Evolutionary conservation across 352 stramenopile species (phyloP), one percentile per base, ranked within the genome.

Genomic region (Globisporangium viniferum): DNA sequence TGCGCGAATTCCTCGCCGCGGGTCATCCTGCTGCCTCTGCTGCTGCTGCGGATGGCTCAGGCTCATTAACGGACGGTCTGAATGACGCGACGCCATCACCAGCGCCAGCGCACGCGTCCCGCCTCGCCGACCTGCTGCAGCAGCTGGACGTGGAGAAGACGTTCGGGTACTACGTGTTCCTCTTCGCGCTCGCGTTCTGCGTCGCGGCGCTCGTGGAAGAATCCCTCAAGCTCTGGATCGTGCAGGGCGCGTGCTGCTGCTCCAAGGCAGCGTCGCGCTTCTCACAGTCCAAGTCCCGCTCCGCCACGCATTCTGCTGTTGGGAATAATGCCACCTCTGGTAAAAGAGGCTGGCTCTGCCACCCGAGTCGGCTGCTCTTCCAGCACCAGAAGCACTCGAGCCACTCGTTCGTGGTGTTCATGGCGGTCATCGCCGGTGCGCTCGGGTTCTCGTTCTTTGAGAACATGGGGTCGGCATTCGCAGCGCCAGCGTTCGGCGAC

Each of bases 201-300:
- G 77, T 93, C 33, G 82, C 86, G 0, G 81, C 64, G 35, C 68
- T 90, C 5, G 82, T 92, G 24, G 84, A 92, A 59, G 86, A 92
- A 63, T 76, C 71, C 27, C 56, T 88, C 58, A 92, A 92, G 59
- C 77, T 82, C 49, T 93, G 86, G 84, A 35, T 92, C 55, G 81
- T 92, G 2, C 81, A 90, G 20, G 73, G 80, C 33, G 67, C 62
- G 8, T 90, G 80, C 56, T 80, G 77, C 64, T 81, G 74, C 31
- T 57, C 41, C 24, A 59, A 55, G 22, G 5, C 33, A 0, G 18
- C 59, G 15, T 14, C 59, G 22, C 59, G 39, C 59, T 66, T 62
- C 18, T 73, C 68, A 41, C 64, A 44, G 3, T 64, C 44, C 14
- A 61, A 61, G 29, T 18, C 29, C 4, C 29, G 31, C 8, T 61